A percentile compares a stretch with the other conserved stretches of the same genome.
Evolutionary conservation across 2,329 filamentous ascomycete genomes (phyloP).

Genomic region (Fusarium hostae): DNA sequence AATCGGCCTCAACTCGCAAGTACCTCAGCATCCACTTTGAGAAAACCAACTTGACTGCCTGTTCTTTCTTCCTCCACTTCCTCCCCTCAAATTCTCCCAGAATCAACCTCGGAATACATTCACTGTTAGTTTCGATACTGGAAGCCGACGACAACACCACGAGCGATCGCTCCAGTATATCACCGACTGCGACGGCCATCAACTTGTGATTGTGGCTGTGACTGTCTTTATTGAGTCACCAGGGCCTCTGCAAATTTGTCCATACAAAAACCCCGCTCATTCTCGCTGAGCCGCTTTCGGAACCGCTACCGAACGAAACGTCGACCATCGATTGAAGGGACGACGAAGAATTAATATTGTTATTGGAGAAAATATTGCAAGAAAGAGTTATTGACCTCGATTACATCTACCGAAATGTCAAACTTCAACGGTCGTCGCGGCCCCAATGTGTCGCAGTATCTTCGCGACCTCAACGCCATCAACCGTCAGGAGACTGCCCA

Average conservation of each 20-base stretch:
- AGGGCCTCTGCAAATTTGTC: constrained; percentile 36
- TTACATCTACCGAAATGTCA: constrained; percentile 64
- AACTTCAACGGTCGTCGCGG: constrained; percentile 80
- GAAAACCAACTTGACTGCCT: constrained; percentile 40
- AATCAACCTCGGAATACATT: constrained; percentile 25
- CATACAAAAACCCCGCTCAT: constrained; percentile 44
- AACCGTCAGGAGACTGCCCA: constrained; percentile 66
- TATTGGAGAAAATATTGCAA: neutral
- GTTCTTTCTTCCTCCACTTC: constrained; percentile 44
- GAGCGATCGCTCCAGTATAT: constrained; percentile 7
- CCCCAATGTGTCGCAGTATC: constrained; percentile 89
- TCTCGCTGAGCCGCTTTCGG: constrained; percentile 27
- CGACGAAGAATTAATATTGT: constrained; percentile 17
- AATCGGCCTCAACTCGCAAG: constrained; percentile 42
- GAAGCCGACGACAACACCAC: constrained; percentile 18
- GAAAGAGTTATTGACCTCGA: neutral
- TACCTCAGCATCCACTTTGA: constrained; percentile 36
- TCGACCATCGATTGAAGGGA: constrained; percentile 11
- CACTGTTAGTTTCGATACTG: constrained; percentile 9
- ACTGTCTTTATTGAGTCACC: constrained; percentile 23
- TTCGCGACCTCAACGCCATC: constrained; percentile 84
- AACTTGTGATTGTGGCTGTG: constrained; percentile 6
- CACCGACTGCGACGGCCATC: neutral
- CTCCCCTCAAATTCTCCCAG: constrained; percentile 30
- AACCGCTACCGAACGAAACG: neutral